Evolutionary conservation across 169 alveolate genomes (phyloP).

Genomic region (Eimeria zaria): DNA sequence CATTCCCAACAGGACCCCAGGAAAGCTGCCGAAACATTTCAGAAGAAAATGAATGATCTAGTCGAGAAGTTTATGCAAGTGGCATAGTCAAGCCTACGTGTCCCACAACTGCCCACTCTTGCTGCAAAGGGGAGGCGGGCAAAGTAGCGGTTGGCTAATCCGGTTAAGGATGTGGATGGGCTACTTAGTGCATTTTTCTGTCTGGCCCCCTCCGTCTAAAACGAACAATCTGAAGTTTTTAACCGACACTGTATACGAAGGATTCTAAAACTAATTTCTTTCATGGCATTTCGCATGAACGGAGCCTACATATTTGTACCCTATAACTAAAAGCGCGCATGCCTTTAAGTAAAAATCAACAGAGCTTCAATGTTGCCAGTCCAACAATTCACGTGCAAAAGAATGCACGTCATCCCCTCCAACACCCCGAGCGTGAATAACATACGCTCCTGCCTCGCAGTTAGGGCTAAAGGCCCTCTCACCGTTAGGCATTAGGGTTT

Average conservation of each 20-base stretch:
- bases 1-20: constrained; percentile 19
- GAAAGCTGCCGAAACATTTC: constrained; percentile 23
- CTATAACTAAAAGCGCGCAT: neutral
- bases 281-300: neutral
- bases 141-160: neutral
- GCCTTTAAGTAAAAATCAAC: neutral
- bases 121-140: neutral
- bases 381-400: constrained; percentile 23
- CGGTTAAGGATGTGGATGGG: neutral
- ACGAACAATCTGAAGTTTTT: neutral
- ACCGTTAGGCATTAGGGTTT: neutral
- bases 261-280: neutral
- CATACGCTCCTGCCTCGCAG: neutral
- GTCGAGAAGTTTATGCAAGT: neutral
- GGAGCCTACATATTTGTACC: neutral
- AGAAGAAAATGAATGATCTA: neutral
- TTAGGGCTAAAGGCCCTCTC: neutral
- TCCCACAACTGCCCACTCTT: neutral
- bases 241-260: neutral
- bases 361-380: neutral
- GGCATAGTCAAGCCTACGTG: neutral
- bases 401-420: neutral
- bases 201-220: neutral
- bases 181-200: neutral
- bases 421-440: neutral